A percentile compares a stretch with the other conserved stretches of the same genome.
These are phyloP conservation scores for Colletotrichum incanum DNA, from an alignment of 2,329 filamentous ascomycete species.

Conservation along the genomic window DNA sequence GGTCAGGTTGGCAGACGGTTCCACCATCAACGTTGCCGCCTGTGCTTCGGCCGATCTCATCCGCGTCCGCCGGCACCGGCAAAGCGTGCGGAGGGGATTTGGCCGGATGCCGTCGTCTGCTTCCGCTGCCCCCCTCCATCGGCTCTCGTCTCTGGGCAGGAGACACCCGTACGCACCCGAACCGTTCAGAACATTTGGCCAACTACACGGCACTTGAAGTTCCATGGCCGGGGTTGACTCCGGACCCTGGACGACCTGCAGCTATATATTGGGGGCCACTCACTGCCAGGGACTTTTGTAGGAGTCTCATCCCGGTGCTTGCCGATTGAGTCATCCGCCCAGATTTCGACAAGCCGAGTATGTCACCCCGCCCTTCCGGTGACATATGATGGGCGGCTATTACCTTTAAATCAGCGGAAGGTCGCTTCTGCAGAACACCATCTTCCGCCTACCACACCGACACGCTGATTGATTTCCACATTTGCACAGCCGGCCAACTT, in stretches of 20 bases:
- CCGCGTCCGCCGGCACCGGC: background rate
- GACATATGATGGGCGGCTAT: background rate
- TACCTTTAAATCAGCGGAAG: background rate
- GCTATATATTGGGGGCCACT: background rate
- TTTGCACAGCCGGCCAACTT: no score
- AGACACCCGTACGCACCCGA: background rate
- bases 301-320: constrained; percentile 3
- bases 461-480: background rate
- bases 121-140: background rate
- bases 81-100: background rate
- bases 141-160: background rate
- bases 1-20: background rate
- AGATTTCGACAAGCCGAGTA: background rate
- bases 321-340: constrained; percentile 32
- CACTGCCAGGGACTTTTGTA: constrained; percentile 17
- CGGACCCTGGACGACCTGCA: constrained; percentile 1
- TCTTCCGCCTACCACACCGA: background rate
- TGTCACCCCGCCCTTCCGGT: constrained; percentile 6
- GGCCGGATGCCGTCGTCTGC: background rate
- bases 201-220: background rate
- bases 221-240: constrained; percentile 5
- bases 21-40: background rate
- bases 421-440: background rate
- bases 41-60: background rate
- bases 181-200: background rate